Evolutionary conservation across 2,329 filamentous ascomycete species (phyloP), one percentile per base, ranked within the genome.

Genomic region (Aspergillus sp.): DNA sequence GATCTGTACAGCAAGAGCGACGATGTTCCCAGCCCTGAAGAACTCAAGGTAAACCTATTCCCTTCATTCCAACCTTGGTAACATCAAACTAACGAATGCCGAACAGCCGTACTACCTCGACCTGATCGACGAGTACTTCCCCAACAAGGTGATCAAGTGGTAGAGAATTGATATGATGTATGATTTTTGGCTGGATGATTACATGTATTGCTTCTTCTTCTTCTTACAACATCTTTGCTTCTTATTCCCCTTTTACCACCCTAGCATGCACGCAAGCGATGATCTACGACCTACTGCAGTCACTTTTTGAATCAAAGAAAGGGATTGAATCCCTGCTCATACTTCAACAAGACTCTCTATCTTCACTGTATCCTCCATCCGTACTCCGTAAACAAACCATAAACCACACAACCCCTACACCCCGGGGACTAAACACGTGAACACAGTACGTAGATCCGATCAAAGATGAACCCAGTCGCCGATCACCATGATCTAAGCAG

Each of bases 1-100:
- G 92, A 96, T 73, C 74, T 96, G 55, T 96, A 96, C 81, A 94
- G 90, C 81, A 96, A 96, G 87, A 92, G 88, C 68, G 92, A 96
- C 70, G 90, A 87, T 23, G 83, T 92, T 21, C 92, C 91, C 1
- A 88, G 85, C 59, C 85, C 89, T 0, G 89, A 92, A 71, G 86
- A 91, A 69, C 80, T 96, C 60, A 96, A 94, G 84, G 84, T 85
- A 69, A 66, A 79, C 69, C 32, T 17, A 13, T 6, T 19, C 21
- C 15, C n/a, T 10, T 55, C 9, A 12, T 41, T 15, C 5, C 21
- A 15, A 9, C 2, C 3, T 4, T 2, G n/a, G 21, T 28, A 13
- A 28, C n/a, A 13, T 21, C 5, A 30, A 13, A 17, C 67, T 70
- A 57, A 72, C 57, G 12, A 36, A 17, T 21, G 4, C 32, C 32